Conservation (phyloP, 2,329 filamentous ascomycete genomes). For the Trichoderma harzianum region DNA sequence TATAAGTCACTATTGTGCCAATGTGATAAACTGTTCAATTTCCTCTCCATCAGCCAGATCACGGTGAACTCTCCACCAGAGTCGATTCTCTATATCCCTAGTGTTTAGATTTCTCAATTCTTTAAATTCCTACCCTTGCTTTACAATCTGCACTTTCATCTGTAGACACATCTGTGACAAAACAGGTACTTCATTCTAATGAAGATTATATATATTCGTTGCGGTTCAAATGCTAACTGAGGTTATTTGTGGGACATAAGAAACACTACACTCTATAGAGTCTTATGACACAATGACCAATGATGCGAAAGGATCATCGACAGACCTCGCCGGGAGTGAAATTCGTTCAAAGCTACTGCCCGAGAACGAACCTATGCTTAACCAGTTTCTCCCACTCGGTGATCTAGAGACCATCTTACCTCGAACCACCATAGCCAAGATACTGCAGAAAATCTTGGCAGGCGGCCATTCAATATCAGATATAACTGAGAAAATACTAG, state of each 20-base stretch:
- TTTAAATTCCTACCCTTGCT: rapidly evolving
- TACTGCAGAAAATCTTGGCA: background rate
- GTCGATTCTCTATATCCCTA: too few relatives aligned
- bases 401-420: background rate
- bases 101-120: too few relatives aligned
- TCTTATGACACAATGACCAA: background rate
- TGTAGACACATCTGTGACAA: too few relatives aligned
- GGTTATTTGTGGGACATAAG: background rate
- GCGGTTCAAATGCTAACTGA: too few relatives aligned
- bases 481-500: background rate
- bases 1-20: too few relatives aligned
- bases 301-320: background rate
- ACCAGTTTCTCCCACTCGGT: background rate
- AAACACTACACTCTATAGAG: rapidly evolving
- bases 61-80: too few relatives aligned
- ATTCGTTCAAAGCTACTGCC: background rate
- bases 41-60: too few relatives aligned
- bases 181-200: too few relatives aligned
- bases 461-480: background rate
- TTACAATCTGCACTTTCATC: too few relatives aligned
- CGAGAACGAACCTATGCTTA: background rate
- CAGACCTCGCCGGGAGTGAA: background rate
- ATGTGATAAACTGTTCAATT: too few relatives aligned
- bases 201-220: too few relatives aligned
- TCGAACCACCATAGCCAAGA: rapidly evolving